Evolutionary conservation across 179 eudicot species (phyloP).

Genomic region (Spergularia azorica): DNA sequence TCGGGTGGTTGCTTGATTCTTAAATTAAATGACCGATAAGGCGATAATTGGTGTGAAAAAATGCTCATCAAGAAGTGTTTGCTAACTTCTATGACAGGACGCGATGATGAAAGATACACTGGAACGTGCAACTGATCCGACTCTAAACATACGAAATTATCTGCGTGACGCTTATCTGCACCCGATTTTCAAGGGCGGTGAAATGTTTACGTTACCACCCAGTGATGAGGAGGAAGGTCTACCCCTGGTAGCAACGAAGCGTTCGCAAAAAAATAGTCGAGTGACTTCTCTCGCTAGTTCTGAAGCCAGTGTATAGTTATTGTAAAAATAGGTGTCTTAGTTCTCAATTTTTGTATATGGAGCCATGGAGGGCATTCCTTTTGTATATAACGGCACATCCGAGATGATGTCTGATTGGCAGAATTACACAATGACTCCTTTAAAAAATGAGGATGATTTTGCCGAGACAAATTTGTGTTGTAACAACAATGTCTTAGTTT

Average conservation of each 20-base stretch:
- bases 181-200: conserved; percentile 75
- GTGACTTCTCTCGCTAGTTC: conserved; percentile 49
- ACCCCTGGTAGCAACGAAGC: conserved; percentile 73
- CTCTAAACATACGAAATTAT: conserved; percentile 66
- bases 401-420: too few species aligned
- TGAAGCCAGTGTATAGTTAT: conserved; percentile 36
- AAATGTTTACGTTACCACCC: conserved; percentile 31
- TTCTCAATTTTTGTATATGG: neutral
- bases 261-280: conserved; percentile 62
- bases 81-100: conserved; percentile 46
- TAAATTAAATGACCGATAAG: too few species aligned
- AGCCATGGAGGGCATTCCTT: neutral
- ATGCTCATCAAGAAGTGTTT: neutral
- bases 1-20: too few species aligned
- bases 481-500: too few species aligned
- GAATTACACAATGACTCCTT: too few species aligned
- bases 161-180: conserved; percentile 80
- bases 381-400: neutral
- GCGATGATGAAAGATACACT: conserved; percentile 92
- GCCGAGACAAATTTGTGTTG: too few species aligned
- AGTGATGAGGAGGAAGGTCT: conserved; percentile 69
- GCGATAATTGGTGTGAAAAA: too few species aligned
- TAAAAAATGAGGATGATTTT: too few species aligned
- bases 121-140: conserved; percentile 82
- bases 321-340: conserved; percentile 1